Conservation (phyloP, 129 eudicot species). For the Tagetes erecta region DNA sequence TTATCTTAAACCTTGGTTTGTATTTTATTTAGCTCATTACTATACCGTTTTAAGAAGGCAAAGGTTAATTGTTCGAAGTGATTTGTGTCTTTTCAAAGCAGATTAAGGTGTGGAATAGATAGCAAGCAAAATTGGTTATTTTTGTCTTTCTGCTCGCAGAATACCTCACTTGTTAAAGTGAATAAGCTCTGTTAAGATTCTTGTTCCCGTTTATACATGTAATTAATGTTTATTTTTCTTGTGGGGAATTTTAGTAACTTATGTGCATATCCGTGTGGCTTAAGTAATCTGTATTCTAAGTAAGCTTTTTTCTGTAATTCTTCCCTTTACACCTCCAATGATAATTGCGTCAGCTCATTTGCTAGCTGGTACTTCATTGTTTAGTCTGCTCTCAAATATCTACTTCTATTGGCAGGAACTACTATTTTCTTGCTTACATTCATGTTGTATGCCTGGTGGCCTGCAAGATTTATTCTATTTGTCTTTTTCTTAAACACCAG, state of each 20-base stretch:
- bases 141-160: background rate
- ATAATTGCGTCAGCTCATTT: background rate
- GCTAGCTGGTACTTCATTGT: background rate
- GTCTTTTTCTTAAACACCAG: background rate
- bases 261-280: background rate
- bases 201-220: background rate
- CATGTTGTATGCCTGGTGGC: background rate
- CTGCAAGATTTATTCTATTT: background rate
- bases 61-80: conserved; percentile 15
- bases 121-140: background rate
- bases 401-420: background rate
- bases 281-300: background rate
- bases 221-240: background rate
- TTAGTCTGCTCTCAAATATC: background rate
- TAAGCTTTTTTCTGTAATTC: background rate
- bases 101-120: background rate
- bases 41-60: conserved; percentile 1
- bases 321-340: background rate
- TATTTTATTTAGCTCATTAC: background rate
- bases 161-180: background rate
- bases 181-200: background rate
- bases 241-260: background rate
- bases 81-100: background rate
- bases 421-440: conserved; percentile 2
- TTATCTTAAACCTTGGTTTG: conserved; percentile 1